A percentile compares a stretch with the other conserved stretches of the same genome.
These are phyloP conservation scores for Sugiyamaella paludigena DNA, from an alignment of 1,139 yeast genomes.

Conservation along the genomic window DNA sequence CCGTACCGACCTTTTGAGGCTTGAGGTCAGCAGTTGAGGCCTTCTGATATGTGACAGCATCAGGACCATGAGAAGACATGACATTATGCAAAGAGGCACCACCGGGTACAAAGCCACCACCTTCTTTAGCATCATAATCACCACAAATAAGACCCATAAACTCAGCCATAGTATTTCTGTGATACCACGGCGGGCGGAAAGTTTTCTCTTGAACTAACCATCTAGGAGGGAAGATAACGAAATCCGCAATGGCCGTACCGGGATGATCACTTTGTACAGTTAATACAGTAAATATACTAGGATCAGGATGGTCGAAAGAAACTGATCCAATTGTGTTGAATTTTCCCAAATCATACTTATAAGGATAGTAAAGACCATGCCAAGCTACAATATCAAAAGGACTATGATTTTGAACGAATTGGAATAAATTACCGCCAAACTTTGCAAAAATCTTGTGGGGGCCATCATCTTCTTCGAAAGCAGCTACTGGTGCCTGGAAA, in stretches of 20 bases:
- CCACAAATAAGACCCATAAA: constrained; percentile 36
- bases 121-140: constrained; percentile 32
- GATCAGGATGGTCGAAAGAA: constrained; percentile 36
- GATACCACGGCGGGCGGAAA: constrained; percentile 36
- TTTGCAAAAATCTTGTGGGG: constrained; percentile 26
- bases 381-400: constrained; percentile 37
- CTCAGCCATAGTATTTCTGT: constrained; percentile 34
- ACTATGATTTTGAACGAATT: constrained; percentile 28
- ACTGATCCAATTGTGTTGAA: constrained; percentile 33
- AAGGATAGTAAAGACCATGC: constrained; percentile 36
- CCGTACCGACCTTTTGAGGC: constrained; percentile 30
- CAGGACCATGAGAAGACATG: constrained; percentile 36
- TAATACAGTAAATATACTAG: constrained; percentile 33
- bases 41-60: constrained; percentile 28
- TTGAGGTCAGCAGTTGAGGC: constrained; percentile 27
- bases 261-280: constrained; percentile 31
- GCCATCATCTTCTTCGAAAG: constrained; percentile 20
- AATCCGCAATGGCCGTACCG: constrained; percentile 35
- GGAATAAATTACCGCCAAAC: constrained; percentile 29
- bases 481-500: constrained; percentile 31
- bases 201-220: constrained; percentile 36
- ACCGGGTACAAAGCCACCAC: constrained; percentile 35
- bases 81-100: constrained; percentile 36
- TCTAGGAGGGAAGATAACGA: constrained; percentile 35
- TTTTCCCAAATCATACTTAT: constrained; percentile 33